These are phyloP conservation scores for Plasmodium cynomolgi DNA, from an alignment of 169 alveolate species.

Conservation along the genomic window DNA sequence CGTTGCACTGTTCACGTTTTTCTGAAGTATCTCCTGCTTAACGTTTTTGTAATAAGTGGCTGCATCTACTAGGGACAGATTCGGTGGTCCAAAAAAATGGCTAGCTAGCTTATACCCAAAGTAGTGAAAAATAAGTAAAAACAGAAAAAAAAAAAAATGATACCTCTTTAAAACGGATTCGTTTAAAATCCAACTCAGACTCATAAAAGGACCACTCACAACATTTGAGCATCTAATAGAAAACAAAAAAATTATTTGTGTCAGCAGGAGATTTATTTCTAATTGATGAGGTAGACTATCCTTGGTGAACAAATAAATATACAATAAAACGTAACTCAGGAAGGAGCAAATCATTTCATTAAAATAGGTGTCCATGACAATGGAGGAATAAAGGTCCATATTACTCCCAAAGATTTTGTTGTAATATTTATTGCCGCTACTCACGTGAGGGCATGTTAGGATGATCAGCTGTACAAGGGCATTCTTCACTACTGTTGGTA, in stretches of 20 bases:
- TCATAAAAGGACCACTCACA: conserved; percentile 53
- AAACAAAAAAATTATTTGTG: conserved; percentile 18
- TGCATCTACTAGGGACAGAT: conserved; percentile 18
- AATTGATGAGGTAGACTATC: conserved; percentile 10
- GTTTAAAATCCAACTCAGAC: conserved; percentile 44
- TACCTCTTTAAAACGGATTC: background rate
- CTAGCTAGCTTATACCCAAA: conserved; percentile 55
- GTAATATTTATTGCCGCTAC: background rate
- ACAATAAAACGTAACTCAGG: conserved; percentile 17
- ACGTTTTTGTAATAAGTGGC: conserved; percentile 11
- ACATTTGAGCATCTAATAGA: conserved; percentile 13
- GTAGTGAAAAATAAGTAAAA: conserved; percentile 24
- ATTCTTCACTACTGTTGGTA: background rate
- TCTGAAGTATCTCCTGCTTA: background rate
- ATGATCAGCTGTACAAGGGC: background rate
- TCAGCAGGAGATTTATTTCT: conserved; percentile 19
- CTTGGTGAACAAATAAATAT: conserved; percentile 46
- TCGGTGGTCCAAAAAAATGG: conserved; percentile 6
- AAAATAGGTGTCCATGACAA: conserved; percentile 32
- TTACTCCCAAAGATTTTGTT: conserved; percentile 7
- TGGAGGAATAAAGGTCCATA: conserved; percentile 27
- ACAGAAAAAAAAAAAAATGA: background rate
- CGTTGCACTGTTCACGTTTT: background rate
- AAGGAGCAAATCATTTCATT: conserved; percentile 48
- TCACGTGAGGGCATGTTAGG: conserved; percentile 1